phyloP scores from a whole-genome alignment of 768 basidiomycete genomes.

The Ramaria rubella region DNA sequence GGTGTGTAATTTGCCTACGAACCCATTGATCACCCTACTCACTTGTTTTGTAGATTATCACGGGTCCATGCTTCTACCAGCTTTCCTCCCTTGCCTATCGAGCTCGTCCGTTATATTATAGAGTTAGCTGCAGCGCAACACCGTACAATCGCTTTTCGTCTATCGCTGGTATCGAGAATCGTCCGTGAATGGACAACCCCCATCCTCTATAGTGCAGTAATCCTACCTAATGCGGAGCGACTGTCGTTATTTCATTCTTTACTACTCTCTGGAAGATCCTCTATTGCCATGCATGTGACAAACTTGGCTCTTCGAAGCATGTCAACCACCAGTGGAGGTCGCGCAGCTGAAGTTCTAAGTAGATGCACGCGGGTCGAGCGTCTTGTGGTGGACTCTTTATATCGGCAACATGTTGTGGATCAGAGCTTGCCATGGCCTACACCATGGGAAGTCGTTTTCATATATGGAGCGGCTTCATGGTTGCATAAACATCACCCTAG shows the following conservation, averaged over 20 bases:
- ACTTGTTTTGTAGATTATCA: too few relatives aligned
- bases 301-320: neutral
- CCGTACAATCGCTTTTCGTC: slow-evolving; percentile 24
- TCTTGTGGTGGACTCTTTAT: neutral
- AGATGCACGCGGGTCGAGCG: neutral
- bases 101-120: slow-evolving; percentile 31
- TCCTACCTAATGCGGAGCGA: slow-evolving; percentile 15
- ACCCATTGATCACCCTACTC: too few relatives aligned
- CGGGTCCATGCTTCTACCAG: too few relatives aligned
- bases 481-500: neutral
- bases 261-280: neutral
- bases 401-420: neutral
- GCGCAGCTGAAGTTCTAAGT: neutral
- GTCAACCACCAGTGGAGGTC: neutral
- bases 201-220: slow-evolving; percentile 31
- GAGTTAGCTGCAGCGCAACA: slow-evolving; percentile 28
- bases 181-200: slow-evolving; percentile 28
- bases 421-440: neutral
- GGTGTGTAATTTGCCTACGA: too few relatives aligned
- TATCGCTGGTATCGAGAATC: slow-evolving; percentile 31
- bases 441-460: neutral
- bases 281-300: neutral
- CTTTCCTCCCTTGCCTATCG: slow-evolving; percentile 23
- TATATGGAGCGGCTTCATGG: neutral
- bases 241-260: neutral